A percentile compares a stretch with the other conserved stretches of the same genome.
Conservation (phyloP, 768 basidiomycete genomes). For the Suillus clintonianus region DNA sequence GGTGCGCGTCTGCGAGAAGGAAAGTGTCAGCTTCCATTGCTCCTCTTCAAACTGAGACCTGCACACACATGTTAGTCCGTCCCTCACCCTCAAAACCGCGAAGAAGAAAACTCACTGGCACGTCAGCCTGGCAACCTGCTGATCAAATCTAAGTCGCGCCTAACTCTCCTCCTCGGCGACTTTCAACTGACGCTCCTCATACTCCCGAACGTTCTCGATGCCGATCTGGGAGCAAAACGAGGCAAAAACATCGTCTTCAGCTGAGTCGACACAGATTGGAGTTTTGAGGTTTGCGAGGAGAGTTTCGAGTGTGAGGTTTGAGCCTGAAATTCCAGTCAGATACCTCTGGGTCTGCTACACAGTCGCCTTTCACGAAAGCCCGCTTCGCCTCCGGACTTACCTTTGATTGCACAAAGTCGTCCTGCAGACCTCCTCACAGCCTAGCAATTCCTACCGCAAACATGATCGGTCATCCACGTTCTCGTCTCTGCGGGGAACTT, state of each 20-base stretch:
- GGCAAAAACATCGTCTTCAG: conserved; percentile 79
- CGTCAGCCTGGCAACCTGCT: conserved; percentile 80
- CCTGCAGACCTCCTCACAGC: conserved; percentile 41
- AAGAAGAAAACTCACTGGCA: conserved; percentile 65
- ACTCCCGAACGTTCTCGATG: conserved; percentile 84
- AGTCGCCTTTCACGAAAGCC: conserved; percentile 62
- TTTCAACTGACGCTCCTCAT: conserved; percentile 89
- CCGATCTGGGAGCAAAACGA: conserved; percentile 80
- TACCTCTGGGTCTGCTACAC: background rate
- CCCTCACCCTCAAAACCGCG: background rate
- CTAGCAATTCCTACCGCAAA: conserved; percentile 49
- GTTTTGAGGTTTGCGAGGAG: conserved; percentile 51
- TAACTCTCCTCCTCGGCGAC: conserved; percentile 88
- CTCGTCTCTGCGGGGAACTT: conserved; percentile 56
- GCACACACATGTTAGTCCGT: background rate
- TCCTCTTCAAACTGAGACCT: conserved; percentile 85
- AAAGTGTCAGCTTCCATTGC: conserved; percentile 62
- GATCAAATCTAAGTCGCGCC: conserved; percentile 78
- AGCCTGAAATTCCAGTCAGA: conserved; percentile 40
- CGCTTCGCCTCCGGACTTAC: conserved; percentile 77
- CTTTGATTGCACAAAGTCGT: conserved; percentile 72
- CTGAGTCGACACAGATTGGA: conserved; percentile 66
- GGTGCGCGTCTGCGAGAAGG: background rate
- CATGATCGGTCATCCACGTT: conserved; percentile 71
- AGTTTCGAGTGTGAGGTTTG: conserved; percentile 53